These are phyloP conservation scores for Brachypodium distachyon DNA, from an alignment of 202 grass and related monocot genomes.

Conservation along the genomic window DNA sequence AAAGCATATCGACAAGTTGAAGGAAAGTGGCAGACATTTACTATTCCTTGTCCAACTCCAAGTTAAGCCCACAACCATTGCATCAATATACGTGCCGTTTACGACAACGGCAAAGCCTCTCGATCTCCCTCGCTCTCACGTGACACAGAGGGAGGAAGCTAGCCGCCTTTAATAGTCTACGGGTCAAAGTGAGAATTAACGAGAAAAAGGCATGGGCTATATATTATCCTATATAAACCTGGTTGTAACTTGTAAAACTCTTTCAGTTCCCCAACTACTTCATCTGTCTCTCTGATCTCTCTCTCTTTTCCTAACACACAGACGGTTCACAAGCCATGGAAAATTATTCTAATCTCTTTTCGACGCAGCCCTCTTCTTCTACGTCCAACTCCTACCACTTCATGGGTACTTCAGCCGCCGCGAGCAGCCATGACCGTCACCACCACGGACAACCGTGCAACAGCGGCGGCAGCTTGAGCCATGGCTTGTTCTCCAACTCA, in stretches of 20 bases:
- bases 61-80: neutral
- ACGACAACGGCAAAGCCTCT: constrained; percentile 17
- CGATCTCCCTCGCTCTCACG: neutral
- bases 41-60: constrained; percentile 1
- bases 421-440: neutral
- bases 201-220: neutral
- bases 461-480: neutral
- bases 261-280: constrained; percentile 40
- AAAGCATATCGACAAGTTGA: neutral
- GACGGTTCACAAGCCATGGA: constrained; percentile 25
- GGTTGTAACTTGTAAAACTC: constrained; percentile 44
- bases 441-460: neutral
- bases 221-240: constrained; percentile 37
- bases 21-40: neutral
- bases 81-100: constrained; percentile 42
- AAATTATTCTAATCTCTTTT: constrained; percentile 45
- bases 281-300: neutral
- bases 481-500: constrained; percentile 15
- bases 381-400: constrained; percentile 41
- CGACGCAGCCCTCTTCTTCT: constrained; percentile 38
- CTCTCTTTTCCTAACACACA: neutral
- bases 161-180: constrained; percentile 24
- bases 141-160: neutral
- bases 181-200: constrained; percentile 34
- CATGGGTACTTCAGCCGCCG: neutral